These are phyloP conservation scores for Diaporthe aspalathi DNA, from an alignment of 2,329 filamentous ascomycete genomes.

Conservation along the genomic window DNA sequence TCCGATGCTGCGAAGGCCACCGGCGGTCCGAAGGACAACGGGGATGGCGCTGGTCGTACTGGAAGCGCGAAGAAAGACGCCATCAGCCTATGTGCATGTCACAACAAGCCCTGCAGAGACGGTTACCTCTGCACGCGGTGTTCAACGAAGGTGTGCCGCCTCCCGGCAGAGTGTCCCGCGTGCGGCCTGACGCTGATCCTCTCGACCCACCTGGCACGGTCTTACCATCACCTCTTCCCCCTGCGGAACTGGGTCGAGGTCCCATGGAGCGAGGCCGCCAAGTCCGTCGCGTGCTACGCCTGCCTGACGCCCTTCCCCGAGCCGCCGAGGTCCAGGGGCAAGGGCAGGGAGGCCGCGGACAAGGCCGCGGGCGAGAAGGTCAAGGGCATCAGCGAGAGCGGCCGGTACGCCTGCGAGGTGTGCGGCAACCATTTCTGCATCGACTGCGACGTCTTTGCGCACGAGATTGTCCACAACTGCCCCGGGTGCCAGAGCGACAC, in stretches of 20 bases:
- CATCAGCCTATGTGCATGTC: constrained; percentile 87
- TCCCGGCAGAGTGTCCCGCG: constrained; percentile 90
- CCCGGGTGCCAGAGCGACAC: constrained; percentile 81
- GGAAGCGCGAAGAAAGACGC: constrained; percentile 60
- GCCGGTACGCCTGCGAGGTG: constrained; percentile 88
- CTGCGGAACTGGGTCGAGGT: constrained; percentile 92
- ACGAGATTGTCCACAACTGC: constrained; percentile 95
- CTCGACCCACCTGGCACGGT: constrained; percentile 91
- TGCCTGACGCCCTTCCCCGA: constrained; percentile 81
- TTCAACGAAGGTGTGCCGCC: constrained; percentile 85
- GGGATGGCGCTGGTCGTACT: neutral
- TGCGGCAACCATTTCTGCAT: constrained; percentile 96
- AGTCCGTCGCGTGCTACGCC: constrained; percentile 77
- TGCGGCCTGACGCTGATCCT: constrained; percentile 94
- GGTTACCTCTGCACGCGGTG: constrained; percentile 95
- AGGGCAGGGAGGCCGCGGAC: constrained; percentile 39
- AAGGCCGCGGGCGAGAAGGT: constrained; percentile 41
- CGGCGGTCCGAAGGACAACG: neutral
- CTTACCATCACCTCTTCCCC: constrained; percentile 92
- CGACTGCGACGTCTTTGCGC: constrained; percentile 95
- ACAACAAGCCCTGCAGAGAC: constrained; percentile 82
- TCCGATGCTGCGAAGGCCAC: constrained; percentile 1
- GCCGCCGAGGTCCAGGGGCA: constrained; percentile 44
- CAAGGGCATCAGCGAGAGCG: constrained; percentile 84
- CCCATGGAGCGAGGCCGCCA: constrained; percentile 77